A percentile compares a stretch with the other conserved stretches of the same genome.
These are phyloP conservation scores for Blastobotrys peoriensis DNA, from an alignment of 805 yeast genomes.

Conservation along the genomic window DNA sequence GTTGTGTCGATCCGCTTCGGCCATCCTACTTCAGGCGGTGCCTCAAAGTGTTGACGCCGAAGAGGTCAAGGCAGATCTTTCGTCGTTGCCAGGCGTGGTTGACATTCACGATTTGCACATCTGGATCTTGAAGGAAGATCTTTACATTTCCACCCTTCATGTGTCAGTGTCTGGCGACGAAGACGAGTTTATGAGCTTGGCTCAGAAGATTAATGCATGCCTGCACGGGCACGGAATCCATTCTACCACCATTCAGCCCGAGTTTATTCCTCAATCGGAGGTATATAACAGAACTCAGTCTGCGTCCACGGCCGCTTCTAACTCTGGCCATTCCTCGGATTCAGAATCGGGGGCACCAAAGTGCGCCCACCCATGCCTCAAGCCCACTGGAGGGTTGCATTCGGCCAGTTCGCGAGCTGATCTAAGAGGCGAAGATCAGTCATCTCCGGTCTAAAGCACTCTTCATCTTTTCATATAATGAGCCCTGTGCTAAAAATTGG, in stretches of 20 bases:
- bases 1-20: constrained; percentile 75
- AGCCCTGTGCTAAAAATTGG: too few species aligned
- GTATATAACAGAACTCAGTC: neutral
- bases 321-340: neutral
- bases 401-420: neutral
- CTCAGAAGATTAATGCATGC: constrained; percentile 67
- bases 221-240: constrained; percentile 83
- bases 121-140: constrained; percentile 89
- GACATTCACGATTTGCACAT: constrained; percentile 94
- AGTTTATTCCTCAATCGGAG: constrained; percentile 40
- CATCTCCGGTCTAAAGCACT: too few species aligned
- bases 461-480: too few species aligned
- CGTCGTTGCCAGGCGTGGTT: constrained; percentile 62
- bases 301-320: neutral
- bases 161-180: constrained; percentile 64
- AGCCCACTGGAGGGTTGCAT: neutral
- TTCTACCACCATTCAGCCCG: constrained; percentile 95
- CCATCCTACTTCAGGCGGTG: constrained; percentile 86
- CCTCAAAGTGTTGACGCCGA: constrained; percentile 80
- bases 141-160: constrained; percentile 83
- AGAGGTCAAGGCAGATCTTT: constrained; percentile 61
- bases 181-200: constrained; percentile 62
- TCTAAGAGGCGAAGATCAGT: neutral
- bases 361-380: neutral
- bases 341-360: neutral